Percentiles rank a stretch among this genome's conserved stretches.
Conservation (phyloP, 352 stramenopile species). For the Pythium volutum region DNA sequence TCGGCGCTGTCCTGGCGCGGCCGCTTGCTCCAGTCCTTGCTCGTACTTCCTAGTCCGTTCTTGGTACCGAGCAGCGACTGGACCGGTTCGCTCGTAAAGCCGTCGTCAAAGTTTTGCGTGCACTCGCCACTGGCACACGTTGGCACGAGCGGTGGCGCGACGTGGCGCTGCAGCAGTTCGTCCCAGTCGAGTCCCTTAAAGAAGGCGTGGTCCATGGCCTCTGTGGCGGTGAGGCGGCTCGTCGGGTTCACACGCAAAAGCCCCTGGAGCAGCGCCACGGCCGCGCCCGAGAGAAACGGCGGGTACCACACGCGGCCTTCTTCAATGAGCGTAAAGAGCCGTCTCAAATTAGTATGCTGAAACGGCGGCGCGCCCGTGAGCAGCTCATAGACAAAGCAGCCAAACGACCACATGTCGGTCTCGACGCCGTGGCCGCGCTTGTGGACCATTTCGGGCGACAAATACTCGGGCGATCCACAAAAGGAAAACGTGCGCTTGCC, state of each 20-base stretch:
- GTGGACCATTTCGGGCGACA: constrained; percentile 84
- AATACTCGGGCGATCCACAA: constrained; percentile 79
- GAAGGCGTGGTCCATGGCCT: constrained; percentile 75
- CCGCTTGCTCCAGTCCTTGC: constrained; percentile 14
- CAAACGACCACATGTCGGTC: constrained; percentile 87
- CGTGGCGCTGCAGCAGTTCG: constrained; percentile 56
- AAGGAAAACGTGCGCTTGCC: constrained; percentile 73
- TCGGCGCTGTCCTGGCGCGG: constrained; percentile 16
- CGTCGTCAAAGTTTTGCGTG: constrained; percentile 84
- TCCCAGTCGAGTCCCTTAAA: constrained; percentile 73
- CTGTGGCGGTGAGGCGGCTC: constrained; percentile 45
- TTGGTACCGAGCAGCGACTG: constrained; percentile 29
- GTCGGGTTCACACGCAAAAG: constrained; percentile 48
- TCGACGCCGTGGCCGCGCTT: constrained; percentile 68
- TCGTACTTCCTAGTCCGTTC: too few species aligned
- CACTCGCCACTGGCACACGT: constrained; percentile 52
- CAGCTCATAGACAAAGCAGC: constrained; percentile 83
- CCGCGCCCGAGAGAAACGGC: constrained; percentile 43
- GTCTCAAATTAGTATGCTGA: constrained; percentile 54
- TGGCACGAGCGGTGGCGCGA: constrained; percentile 62
- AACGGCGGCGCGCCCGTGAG: constrained; percentile 72
- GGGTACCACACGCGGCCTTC: constrained; percentile 66
- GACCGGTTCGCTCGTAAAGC: constrained; percentile 69
- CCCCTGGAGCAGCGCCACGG: constrained; percentile 46
- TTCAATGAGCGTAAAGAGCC: constrained; percentile 66